These are phyloP conservation scores for Aegilops sharonensis DNA, from an alignment of 176 grass and related monocot species.

Conservation along the genomic window DNA sequence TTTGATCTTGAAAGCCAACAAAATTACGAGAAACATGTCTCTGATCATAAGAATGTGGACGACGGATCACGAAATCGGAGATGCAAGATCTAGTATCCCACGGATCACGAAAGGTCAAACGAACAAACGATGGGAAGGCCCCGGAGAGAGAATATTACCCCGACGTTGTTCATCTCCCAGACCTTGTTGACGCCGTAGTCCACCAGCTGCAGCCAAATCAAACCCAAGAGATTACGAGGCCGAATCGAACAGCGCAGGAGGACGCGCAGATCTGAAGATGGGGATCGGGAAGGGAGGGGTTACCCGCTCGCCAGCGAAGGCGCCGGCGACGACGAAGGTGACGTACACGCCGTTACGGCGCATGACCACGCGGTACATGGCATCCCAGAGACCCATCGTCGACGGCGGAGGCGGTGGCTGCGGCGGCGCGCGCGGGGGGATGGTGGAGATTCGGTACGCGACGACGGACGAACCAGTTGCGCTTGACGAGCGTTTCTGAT, in stretches of 20 bases:
- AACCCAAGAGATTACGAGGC: neutral
- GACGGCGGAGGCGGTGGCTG: neutral
- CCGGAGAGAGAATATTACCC: slow-evolving; percentile 37
- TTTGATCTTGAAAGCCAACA: neutral
- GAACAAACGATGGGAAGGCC: neutral
- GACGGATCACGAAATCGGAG: too few species aligned
- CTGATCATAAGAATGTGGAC: neutral
- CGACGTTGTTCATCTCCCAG: slow-evolving; percentile 79
- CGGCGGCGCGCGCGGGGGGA: neutral
- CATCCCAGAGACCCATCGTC: slow-evolving; percentile 58
- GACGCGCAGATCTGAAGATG: slow-evolving; percentile 15
- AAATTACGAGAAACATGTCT: neutral
- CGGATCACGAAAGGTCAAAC: neutral
- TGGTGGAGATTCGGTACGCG: neutral
- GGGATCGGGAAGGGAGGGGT: neutral
- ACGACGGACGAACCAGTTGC: neutral
- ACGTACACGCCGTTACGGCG: slow-evolving; percentile 90
- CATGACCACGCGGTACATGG: slow-evolving; percentile 78
- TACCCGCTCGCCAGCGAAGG: slow-evolving; percentile 85
- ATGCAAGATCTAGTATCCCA: slow-evolving; percentile 7
- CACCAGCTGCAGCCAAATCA: slow-evolving; percentile 51
- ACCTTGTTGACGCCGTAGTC: slow-evolving; percentile 79
- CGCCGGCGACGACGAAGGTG: slow-evolving; percentile 83
- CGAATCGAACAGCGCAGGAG: neutral
- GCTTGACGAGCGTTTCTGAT: neutral